Base-by-base conservation (phyloP, 2,329 filamentous ascomycete species). In the Teratosphaeria viscida region DNA sequence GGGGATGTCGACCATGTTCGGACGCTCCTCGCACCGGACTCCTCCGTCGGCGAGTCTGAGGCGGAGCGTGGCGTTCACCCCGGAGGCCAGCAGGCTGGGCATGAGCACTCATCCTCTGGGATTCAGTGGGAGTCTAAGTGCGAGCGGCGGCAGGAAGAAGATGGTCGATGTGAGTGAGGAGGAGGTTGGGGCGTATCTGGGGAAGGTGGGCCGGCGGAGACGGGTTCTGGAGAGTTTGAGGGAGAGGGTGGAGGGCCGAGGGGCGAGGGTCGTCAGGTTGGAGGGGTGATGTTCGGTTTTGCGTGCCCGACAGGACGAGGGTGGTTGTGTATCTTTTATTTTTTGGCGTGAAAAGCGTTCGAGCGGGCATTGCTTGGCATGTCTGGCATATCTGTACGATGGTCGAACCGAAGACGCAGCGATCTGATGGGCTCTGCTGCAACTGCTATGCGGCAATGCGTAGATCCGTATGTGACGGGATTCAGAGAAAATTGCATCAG, bases 141-240 rank as follows among this genome's bases (percentile, higher is more conserved):
- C 65, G 1, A 72, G 68, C 10, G 67, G 66, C 37, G 62, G 65
- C 52, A 68, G 71, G 55, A 73, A 70, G 62, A 70, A 75, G 59
- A 74, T 73, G 66, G 67, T 73, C 56, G 68, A 76, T 61, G 73
- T 79, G 2, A 74, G 73, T 29, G 68, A 71, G 43, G 73, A 75
- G 59, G 73, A 76, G 53, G 68, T 79, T 5, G 68, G 71, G 59
- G 66, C 59, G n/a, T 72, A 75, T 59, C 66, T 72, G 57, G 69
- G 55, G n/a, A 68, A 64, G 57, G 57, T 60, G 26, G 67, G 64
- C 61, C 68, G 71, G 65, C 69, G 77, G 66, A 73, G 66, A 64
- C 67, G 69, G 52, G 73, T 79, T 27, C 67, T 75, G 16, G 66
- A 64, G n/a, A 71, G 68, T 23, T 59, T 80, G 59, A 72, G 70